A percentile compares a stretch with the other conserved stretches of the same genome.
Evolutionary conservation across 192 early-diverging fungal genomes (phyloP).

Genomic region (Gonapodya sp.): DNA sequence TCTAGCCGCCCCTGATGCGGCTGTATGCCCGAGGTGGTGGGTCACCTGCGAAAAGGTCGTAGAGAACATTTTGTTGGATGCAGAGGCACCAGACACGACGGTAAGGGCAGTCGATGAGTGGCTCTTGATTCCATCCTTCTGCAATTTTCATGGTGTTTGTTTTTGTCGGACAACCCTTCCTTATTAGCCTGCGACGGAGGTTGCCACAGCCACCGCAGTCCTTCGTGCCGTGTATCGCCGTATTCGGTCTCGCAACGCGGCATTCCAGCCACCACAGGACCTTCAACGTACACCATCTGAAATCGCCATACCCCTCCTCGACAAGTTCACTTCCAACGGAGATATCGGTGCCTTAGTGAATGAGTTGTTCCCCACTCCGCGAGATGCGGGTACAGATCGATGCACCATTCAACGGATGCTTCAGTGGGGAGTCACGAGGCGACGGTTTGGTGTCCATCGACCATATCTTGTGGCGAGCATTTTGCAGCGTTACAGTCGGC

Average conservation of each 20-base stretch:
- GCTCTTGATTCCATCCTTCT: too few species aligned
- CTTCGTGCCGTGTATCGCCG: neutral
- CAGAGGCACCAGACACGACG: neutral
- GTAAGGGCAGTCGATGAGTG: neutral
- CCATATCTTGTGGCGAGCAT: neutral
- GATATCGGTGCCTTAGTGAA: neutral
- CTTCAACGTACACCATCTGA: neutral
- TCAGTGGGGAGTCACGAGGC: neutral
- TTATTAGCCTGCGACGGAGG: neutral
- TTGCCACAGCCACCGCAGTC: neutral
- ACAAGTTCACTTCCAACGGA: neutral
- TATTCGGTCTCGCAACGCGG: neutral
- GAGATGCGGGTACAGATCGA: neutral
- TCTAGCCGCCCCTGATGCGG: neutral
- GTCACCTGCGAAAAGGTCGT: neutral
- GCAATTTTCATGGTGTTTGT: too few species aligned
- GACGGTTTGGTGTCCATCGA: neutral
- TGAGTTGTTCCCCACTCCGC: neutral
- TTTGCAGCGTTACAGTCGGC: neutral
- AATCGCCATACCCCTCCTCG: neutral
- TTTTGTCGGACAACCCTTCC: too few species aligned
- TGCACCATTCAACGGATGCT: neutral
- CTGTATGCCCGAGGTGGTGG: neutral
- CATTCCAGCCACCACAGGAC: neutral
- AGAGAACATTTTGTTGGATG: neutral